Conservation (phyloP, 2,329 filamentous ascomycete genomes). For the Paraconiothyrium brasiliense region DNA sequence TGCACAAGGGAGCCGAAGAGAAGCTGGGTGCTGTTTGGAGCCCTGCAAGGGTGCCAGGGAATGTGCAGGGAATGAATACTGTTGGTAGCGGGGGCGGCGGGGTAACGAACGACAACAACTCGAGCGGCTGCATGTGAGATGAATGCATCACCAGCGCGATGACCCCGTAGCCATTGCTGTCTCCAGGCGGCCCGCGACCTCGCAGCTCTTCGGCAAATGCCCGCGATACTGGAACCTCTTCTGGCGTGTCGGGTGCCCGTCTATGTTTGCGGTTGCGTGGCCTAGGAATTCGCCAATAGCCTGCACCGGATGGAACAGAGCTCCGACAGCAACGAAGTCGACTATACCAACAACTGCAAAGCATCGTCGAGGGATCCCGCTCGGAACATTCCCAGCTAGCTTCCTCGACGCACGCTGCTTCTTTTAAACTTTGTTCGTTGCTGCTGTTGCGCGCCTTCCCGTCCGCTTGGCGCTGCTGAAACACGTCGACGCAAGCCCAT, state of each 20-base stretch:
- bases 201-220: neutral
- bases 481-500: constrained; percentile 1
- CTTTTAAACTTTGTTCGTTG: neutral
- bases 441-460: neutral
- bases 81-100: neutral
- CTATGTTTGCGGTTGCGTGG: too few relatives aligned
- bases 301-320: neutral
- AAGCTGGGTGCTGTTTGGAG: neutral
- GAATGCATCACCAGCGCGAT: neutral
- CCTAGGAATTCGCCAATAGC: neutral
- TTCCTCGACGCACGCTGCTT: neutral
- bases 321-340: neutral
- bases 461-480: constrained; percentile 10
- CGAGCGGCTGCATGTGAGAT: neutral
- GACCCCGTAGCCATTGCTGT: neutral
- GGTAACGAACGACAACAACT: neutral
- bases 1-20: neutral
- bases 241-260: too few relatives aligned
- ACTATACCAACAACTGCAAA: neutral
- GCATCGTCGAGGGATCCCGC: neutral
- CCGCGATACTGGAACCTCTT: neutral
- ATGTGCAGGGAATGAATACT: neutral
- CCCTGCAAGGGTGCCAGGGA: neutral
- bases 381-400: neutral
- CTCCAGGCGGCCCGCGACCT: neutral